Percentiles rank a stretch among this genome's conserved stretches.
phyloP scores from a whole-genome alignment of 2,329 filamentous ascomycete species.

The Monilinia laxa region DNA sequence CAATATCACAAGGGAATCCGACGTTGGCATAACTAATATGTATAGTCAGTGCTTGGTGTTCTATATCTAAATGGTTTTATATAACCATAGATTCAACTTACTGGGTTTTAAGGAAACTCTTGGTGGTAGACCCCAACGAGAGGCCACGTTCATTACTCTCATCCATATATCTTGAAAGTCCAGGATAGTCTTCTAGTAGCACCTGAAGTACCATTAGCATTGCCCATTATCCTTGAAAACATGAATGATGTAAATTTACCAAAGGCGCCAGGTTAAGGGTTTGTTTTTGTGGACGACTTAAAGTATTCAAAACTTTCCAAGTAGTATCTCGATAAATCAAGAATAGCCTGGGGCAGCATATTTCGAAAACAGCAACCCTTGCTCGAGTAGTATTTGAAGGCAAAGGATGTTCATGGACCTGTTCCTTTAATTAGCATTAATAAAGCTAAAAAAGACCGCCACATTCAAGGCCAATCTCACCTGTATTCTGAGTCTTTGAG shows the following conservation, averaged over 20 bases:
- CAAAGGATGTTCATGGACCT: background rate
- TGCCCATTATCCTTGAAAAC: background rate
- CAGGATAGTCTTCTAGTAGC: background rate
- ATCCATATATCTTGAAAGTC: background rate
- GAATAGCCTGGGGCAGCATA: background rate
- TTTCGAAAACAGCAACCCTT: background rate
- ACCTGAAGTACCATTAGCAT: background rate
- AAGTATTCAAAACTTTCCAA: background rate
- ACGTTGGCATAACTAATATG: background rate
- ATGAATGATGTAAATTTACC: background rate
- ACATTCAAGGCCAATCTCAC: background rate
- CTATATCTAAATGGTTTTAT: background rate
- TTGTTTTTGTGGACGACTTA: background rate
- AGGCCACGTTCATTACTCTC: conserved; percentile 21
- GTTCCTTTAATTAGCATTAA: background rate
- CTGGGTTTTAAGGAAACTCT: conserved; percentile 40
- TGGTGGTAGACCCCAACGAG: conserved; percentile 39
- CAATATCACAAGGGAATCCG: background rate
- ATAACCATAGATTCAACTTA: background rate
- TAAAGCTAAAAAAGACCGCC: too few relatives aligned
- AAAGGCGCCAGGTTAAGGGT: background rate
- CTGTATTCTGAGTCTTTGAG: background rate
- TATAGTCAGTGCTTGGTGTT: too few relatives aligned
- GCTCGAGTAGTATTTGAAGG: background rate
- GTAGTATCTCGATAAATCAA: background rate